A percentile compares a stretch with the other conserved stretches of the same genome.
phyloP scores from a whole-genome alignment of 176 grass and related monocot genomes.

The Poa annua region DNA sequence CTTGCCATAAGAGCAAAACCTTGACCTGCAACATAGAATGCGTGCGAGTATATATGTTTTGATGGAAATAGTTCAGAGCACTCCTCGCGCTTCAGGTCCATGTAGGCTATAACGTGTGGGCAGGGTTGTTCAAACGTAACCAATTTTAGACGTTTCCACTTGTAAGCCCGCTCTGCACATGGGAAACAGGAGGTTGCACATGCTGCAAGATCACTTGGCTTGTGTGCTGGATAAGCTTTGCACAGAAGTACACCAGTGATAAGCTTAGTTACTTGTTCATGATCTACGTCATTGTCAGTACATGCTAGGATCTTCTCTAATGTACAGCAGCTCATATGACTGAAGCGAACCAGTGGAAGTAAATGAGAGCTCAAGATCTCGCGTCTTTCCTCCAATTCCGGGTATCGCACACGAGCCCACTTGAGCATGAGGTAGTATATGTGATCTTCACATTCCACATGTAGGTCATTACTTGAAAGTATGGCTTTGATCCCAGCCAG shows the following conservation, averaged over 20 bases:
- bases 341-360: slow-evolving; percentile 62
- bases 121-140: slow-evolving; percentile 60
- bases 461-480: background rate
- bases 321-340: slow-evolving; percentile 74
- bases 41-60: background rate
- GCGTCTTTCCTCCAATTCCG: slow-evolving; percentile 64
- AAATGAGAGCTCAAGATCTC: slow-evolving; percentile 70
- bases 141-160: slow-evolving; percentile 77
- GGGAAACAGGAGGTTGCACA: slow-evolving; percentile 48
- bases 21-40: background rate
- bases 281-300: slow-evolving; percentile 56
- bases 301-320: slow-evolving; percentile 69
- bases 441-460: slow-evolving; percentile 53
- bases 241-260: slow-evolving; percentile 78
- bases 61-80: background rate
- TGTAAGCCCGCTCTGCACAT: slow-evolving; percentile 74
- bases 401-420: slow-evolving; percentile 64
- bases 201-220: slow-evolving; percentile 58
- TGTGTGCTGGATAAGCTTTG: slow-evolving; percentile 74
- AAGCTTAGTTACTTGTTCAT: slow-evolving; percentile 66
- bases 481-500: background rate
- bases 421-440: slow-evolving; percentile 76
- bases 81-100: background rate
- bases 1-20: background rate
- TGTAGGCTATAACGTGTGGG: background rate